Evolutionary conservation across 768 basidiomycete species (phyloP).

Genomic region (Hygrocybe punicea): DNA sequence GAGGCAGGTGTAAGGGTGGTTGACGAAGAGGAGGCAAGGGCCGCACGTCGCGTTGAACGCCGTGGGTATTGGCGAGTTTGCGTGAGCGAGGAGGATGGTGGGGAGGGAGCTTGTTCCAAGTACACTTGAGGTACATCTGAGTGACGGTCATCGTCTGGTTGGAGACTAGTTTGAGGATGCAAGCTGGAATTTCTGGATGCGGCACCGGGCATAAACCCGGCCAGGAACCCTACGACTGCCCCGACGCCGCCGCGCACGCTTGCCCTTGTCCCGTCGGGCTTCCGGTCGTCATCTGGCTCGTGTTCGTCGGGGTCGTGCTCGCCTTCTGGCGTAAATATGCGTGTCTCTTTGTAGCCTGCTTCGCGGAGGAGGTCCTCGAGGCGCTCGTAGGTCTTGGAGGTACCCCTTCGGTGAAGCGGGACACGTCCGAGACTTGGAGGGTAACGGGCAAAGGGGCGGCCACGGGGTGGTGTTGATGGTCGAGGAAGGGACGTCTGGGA

Average conservation of each 20-base stretch:
- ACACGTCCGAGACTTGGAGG: slow-evolving; percentile 61
- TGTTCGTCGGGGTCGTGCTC: slow-evolving; percentile 44
- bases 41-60: slow-evolving; percentile 10
- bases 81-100: slow-evolving; percentile 33
- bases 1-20: slow-evolving; percentile 30
- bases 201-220: slow-evolving; percentile 55
- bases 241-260: slow-evolving; percentile 51
- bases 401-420: slow-evolving; percentile 74
- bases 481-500: slow-evolving; percentile 39
- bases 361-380: slow-evolving; percentile 83
- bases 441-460: slow-evolving; percentile 48
- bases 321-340: slow-evolving; percentile 81
- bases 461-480: slow-evolving; percentile 44
- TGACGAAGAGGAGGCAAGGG: slow-evolving; percentile 19
- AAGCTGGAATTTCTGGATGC: background rate
- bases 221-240: slow-evolving; percentile 62
- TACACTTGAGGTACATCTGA: background rate
- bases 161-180: background rate
- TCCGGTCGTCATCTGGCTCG: slow-evolving; percentile 18
- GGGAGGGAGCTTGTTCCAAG: slow-evolving; percentile 22
- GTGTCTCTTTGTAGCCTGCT: slow-evolving; percentile 90
- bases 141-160: background rate
- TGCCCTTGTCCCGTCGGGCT: slow-evolving; percentile 31
- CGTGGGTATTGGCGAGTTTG: slow-evolving; percentile 17
- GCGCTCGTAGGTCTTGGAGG: slow-evolving; percentile 75